Evolutionary conservation across 768 basidiomycete genomes (phyloP), one percentile per base, ranked within the genome.

Genomic region (Calvatia gigantea): DNA sequence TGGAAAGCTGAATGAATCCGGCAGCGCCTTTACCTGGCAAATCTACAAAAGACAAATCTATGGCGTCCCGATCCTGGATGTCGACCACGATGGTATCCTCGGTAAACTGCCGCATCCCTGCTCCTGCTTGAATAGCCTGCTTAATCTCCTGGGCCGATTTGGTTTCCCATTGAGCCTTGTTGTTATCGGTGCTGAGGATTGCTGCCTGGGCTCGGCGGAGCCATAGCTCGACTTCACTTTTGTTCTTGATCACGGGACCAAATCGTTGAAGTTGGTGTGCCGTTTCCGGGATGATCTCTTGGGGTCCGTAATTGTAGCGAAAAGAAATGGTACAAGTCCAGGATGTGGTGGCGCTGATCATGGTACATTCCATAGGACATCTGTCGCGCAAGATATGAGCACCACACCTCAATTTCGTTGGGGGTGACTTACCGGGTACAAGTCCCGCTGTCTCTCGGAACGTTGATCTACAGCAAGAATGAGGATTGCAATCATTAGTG

Each of bases 181-280:
- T 27, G 4, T 42, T 17, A 23, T 43, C 33, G 7, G 29, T 35
- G 51, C 76, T 75, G 6, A 87, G 69, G 21, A 85, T 73, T 0
- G 84, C 84, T 0, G 77, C 73, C 60, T 87, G 85, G 0, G 86
- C 85, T 2, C 85, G 73, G 23, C 83, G 76, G 11, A 87, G 70
- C 67, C 73, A 74, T 3, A 76, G 59, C 52, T 86, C 85, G 6
- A 88, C 78, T 0, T 69, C 60, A 1, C 38, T 28, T 42, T 73
- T 78, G 44, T 82, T 62, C 4, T 67, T 68, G 25, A 85, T 65
- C 1, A 59, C 27, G 0, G 63, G 59, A 0, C 82, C 81, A 60
- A 86, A 87, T 0, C 62, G 8, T 58, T 62, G 33, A 2, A 54
- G 59, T 6, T 21, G 19, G n/a, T n/a, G n/a, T n/a, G n/a, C n/a